These are phyloP conservation scores for Hericium coralloides DNA, from an alignment of 768 basidiomycete genomes.

Conservation along the genomic window DNA sequence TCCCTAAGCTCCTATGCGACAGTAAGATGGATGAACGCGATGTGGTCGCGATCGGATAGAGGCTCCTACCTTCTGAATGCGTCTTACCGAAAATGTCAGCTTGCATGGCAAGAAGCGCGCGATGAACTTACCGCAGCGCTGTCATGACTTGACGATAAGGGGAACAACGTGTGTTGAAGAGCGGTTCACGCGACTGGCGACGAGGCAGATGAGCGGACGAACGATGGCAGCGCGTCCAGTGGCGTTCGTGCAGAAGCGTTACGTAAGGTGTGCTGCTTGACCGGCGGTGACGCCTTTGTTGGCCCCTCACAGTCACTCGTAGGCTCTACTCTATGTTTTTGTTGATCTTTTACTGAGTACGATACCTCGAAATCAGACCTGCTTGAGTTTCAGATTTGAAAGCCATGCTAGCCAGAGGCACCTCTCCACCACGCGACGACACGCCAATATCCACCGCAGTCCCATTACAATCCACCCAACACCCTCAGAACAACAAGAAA, in stretches of 20 bases:
- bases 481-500: not conserved
- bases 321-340: no score
- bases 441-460: constrained; percentile 6
- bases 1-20: constrained; percentile 54
- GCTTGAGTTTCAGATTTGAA: no score
- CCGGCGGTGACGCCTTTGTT: no score
- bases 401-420: constrained; percentile 1
- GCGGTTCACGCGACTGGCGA: no score
- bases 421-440: constrained; percentile 20
- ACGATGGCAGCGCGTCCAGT: not conserved
- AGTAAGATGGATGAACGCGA: constrained; percentile 1
- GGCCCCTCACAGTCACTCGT: no score
- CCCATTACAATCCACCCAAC: not conserved
- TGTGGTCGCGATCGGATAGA: not conserved
- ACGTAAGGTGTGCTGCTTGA: no score
- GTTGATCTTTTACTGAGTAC: no score
- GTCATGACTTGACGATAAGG: constrained; percentile 22
- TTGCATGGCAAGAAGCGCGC: not conserved
- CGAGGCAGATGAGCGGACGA: not conserved
- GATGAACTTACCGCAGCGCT: constrained; percentile 26
- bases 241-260: not conserved
- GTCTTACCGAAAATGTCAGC: constrained; percentile 34
- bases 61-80: constrained; percentile 60
- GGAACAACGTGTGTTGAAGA: no score
- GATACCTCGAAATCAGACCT: no score